Evolutionary conservation across 2,329 filamentous ascomycete genomes (phyloP), one percentile per base, ranked within the genome.

Genomic region (Didymella lethalis): DNA sequence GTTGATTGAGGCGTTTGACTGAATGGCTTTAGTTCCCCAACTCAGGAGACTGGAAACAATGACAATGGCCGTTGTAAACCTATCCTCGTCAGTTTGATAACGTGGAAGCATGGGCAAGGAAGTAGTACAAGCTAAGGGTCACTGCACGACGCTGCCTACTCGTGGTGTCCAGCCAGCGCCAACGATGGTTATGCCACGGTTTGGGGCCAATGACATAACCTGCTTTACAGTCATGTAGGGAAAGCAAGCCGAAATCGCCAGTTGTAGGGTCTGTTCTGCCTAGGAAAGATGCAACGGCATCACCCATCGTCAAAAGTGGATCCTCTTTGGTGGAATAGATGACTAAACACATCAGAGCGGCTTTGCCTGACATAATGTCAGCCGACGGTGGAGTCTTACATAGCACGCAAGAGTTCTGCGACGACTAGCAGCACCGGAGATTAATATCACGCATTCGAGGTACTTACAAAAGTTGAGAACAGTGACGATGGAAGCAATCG

Each of bases 241-340:
- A 40, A 0, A 50, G 8, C 11, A 56, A 20, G 25, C 54, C 12
- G 2, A 25, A 1, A 14, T 29, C 20, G 2, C 4, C 23, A 2
- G 53, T 49, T 18, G 46, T 38, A 10, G 7, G 11, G 14, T 56
- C 54, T 7, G 5, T 34, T 8, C 32, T 14, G 5, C 50, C 40
- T 2, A 56, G 25, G 8, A 56, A 56, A 1, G 54, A 50, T 2
- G 46, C 54, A 5, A 56, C 47, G 2, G 46, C 53, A 18, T 56
- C 53, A n/a, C 53, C 53, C 29, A 49, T 56, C 1, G 53, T 56
- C 38, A 56, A n/a, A n/a, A 56, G 29, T 3, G 53, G 53, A 2
- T 49, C 25, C 2, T 36, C 46, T 14, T 38, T 49, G 1, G 32
- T 29, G 2, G 25, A 38, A 12, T 49, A 38, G 1, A 56, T 4